These are phyloP conservation scores for Zopfia rhizophila DNA, from an alignment of 2,329 filamentous ascomycete species.

Conservation along the genomic window DNA sequence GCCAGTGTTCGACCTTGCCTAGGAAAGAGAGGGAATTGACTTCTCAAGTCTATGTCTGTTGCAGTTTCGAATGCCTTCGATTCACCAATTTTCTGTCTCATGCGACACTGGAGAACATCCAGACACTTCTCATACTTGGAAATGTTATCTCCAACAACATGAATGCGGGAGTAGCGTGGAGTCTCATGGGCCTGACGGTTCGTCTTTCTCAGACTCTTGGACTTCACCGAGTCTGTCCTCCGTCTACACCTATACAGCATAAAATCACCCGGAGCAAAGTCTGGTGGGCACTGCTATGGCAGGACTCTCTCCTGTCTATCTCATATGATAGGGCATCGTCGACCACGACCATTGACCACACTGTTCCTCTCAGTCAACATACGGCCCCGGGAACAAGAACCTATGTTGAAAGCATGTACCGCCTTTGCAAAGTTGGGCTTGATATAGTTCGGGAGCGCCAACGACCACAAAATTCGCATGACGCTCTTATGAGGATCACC, in stretches of 20 bases:
- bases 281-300: slow-evolving; percentile 72
- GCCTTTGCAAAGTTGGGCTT: slow-evolving; percentile 67
- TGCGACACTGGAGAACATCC: slow-evolving; percentile 69
- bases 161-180: slow-evolving; percentile 73
- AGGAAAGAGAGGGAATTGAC: slow-evolving; percentile 70
- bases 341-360: slow-evolving; percentile 64
- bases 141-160: slow-evolving; percentile 72
- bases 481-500: slow-evolving; percentile 65
- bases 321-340: slow-evolving; percentile 71
- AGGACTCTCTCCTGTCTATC: slow-evolving; percentile 71
- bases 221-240: slow-evolving; percentile 67
- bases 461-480: slow-evolving; percentile 62
- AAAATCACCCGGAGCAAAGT: slow-evolving; percentile 52
- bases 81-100: slow-evolving; percentile 73
- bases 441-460: slow-evolving; percentile 70
- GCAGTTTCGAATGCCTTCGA: slow-evolving; percentile 71
- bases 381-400: slow-evolving; percentile 61
- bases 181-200: slow-evolving; percentile 67
- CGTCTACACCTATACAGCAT: slow-evolving; percentile 60
- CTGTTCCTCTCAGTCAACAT: slow-evolving; percentile 50
- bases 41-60: slow-evolving; percentile 73
- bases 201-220: slow-evolving; percentile 70
- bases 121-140: slow-evolving; percentile 70
- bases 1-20: slow-evolving; percentile 67
- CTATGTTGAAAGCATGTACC: slow-evolving; percentile 68